A percentile compares a stretch with the other conserved stretches of the same genome.
Conservation (phyloP, 768 basidiomycete species). For the Pleurotus tuoliensis region DNA sequence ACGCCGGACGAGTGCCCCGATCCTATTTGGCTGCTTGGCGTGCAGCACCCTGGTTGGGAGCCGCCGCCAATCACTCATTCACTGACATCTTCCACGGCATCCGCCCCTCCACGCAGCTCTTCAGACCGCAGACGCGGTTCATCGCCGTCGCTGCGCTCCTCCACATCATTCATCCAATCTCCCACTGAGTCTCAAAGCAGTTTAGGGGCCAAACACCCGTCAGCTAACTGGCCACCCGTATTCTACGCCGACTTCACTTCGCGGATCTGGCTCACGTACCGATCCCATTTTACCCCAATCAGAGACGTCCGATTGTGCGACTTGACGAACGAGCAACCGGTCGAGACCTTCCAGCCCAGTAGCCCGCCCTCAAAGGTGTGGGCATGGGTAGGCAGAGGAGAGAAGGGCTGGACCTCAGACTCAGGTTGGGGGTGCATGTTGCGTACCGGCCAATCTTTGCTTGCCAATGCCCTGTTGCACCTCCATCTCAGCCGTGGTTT, state of each 20-base stretch:
- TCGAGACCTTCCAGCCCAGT: slow-evolving; percentile 17
- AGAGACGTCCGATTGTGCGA: slow-evolving; percentile 49
- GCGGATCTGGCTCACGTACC: slow-evolving; percentile 89
- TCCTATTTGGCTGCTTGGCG: slow-evolving; percentile 87
- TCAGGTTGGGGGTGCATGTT: slow-evolving; percentile 93
- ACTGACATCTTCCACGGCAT: slow-evolving; percentile 13
- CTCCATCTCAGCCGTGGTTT: slow-evolving; percentile 58
- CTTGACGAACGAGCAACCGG: slow-evolving; percentile 18
- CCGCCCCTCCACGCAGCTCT: slow-evolving; percentile 6
- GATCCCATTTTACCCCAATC: slow-evolving; percentile 82
- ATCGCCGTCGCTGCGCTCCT: slow-evolving; percentile 41
- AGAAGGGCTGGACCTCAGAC: slow-evolving; percentile 82
- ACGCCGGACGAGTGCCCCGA: slow-evolving; percentile 78
- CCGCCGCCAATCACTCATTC: slow-evolving; percentile 21
- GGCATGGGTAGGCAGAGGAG: slow-evolving; percentile 59
- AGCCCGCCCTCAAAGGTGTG: slow-evolving; percentile 43
- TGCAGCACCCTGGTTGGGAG: slow-evolving; percentile 75
- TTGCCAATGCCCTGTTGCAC: slow-evolving; percentile 76
- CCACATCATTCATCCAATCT: slow-evolving; percentile 28
- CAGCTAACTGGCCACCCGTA: slow-evolving; percentile 66
- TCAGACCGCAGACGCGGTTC: slow-evolving; percentile 20
- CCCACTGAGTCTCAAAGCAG: slow-evolving; percentile 5
- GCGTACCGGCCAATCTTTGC: slow-evolving; percentile 77
- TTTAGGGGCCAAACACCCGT: slow-evolving; percentile 26
- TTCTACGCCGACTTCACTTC: slow-evolving; percentile 91